Percentiles rank a stretch among this genome's conserved stretches.
phyloP scores from a whole-genome alignment of 2,329 filamentous ascomycete genomes.

The Trichoderma polysporum region DNA sequence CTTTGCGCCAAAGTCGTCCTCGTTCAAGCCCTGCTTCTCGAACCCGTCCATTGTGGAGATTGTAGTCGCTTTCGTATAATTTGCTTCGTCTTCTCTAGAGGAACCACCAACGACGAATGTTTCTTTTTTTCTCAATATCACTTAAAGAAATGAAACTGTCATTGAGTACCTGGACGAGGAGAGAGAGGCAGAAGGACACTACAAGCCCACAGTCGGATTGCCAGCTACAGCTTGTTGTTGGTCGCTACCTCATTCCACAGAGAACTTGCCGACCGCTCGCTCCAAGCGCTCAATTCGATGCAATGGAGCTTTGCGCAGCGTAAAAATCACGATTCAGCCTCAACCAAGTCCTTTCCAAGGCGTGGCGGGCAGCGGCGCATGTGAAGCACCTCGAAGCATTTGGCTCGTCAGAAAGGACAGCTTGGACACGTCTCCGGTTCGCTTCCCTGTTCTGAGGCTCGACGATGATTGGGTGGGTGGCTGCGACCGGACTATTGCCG shows the following conservation, averaged over 20 bases:
- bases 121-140: neutral
- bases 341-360: neutral
- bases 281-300: neutral
- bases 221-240: neutral
- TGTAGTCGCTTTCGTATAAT: neutral
- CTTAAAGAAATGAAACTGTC: neutral
- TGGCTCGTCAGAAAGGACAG: conserved; percentile 12
- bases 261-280: neutral
- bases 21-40: conserved; percentile 64
- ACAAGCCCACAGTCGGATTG: neutral
- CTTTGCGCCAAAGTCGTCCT: conserved; percentile 77
- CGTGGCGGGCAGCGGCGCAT: conserved; percentile 17
- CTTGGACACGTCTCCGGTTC: conserved; percentile 15
- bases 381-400: conserved; percentile 11
- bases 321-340: neutral
- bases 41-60: conserved; percentile 72
- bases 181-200: neutral
- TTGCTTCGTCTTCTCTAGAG: neutral
- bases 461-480: neutral
- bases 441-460: neutral
- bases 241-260: conserved; percentile 15
- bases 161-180: neutral
- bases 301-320: neutral
- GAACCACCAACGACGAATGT: neutral
- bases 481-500: conserved; percentile 17